Evolutionary conservation across 2,329 filamentous ascomycete genomes (phyloP).

Genomic region (Scleromitrula shiraiana): DNA sequence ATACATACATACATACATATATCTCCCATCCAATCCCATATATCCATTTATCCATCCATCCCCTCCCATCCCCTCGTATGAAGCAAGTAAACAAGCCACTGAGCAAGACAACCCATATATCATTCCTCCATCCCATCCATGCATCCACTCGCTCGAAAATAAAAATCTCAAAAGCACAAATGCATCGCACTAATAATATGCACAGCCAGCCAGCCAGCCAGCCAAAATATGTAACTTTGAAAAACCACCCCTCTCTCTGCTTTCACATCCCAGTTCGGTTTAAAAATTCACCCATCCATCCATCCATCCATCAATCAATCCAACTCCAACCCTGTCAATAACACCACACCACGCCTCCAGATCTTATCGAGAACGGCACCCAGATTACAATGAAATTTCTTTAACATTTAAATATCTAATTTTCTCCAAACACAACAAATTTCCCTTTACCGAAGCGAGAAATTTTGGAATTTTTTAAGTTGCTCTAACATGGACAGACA

Average conservation of each 20-base stretch:
- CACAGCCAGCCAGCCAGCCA: too few species aligned
- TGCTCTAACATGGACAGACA: background rate
- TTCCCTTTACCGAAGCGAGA: background rate
- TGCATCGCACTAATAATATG: too few species aligned
- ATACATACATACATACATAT: background rate
- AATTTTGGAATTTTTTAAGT: slow-evolving; percentile 3
- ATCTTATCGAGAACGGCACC: background rate
- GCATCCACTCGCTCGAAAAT: too few species aligned
- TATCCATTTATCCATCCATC: too few species aligned
- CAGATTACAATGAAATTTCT: slow-evolving; percentile 1
- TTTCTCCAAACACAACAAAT: slow-evolving; percentile 5
- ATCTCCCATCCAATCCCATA: background rate
- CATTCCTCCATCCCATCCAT: too few species aligned
- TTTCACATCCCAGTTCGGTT: too few species aligned
- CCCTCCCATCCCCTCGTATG: background rate
- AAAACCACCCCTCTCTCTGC: too few species aligned
- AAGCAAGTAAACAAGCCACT: background rate
- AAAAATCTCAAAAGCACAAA: too few species aligned
- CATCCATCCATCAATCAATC: slow-evolving; percentile 2
- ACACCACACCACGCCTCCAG: too few species aligned
- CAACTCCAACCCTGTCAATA: slow-evolving; percentile 1
- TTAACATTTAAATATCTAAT: background rate
- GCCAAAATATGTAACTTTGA: too few species aligned
- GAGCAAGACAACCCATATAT: too few species aligned
- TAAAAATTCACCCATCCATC: too few species aligned